Conservation (phyloP, 2,329 filamentous ascomycete genomes). For the Alternaria sp. region DNA sequence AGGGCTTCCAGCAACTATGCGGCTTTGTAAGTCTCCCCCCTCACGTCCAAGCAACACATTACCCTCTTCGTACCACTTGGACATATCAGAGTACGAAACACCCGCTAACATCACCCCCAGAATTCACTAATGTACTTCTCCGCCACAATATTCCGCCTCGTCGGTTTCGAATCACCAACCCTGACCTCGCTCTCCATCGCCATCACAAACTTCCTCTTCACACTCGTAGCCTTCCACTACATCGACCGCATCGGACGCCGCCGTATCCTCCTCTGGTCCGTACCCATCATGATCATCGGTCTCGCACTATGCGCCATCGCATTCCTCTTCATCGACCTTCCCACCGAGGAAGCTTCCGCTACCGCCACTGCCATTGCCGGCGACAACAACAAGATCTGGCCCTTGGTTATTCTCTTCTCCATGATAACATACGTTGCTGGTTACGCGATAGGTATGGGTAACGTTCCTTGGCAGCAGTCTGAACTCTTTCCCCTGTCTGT, state of each 20-base stretch:
- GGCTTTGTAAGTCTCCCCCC: constrained; percentile 52
- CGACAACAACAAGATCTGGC: constrained; percentile 25
- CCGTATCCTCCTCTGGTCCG: constrained; percentile 76
- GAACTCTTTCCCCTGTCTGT: constrained; percentile 84
- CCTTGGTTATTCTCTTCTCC: constrained; percentile 68
- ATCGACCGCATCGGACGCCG: constrained; percentile 55
- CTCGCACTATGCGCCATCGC: constrained; percentile 74
- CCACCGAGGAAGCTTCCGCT: constrained; percentile 21
- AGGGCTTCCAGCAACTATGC: constrained; percentile 86
- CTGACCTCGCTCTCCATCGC: constrained; percentile 54
- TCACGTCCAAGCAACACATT: neutral
- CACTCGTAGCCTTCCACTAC: constrained; percentile 53
- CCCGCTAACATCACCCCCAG: constrained; percentile 21
- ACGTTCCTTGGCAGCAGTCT: constrained; percentile 95
- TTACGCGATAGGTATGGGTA: constrained; percentile 87
- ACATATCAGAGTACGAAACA: neutral
- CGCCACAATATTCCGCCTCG: constrained; percentile 55
- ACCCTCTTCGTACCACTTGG: rapidly evolving
- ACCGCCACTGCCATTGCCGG: constrained; percentile 6
- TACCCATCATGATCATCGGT: constrained; percentile 82
- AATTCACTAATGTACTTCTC: constrained; percentile 58
- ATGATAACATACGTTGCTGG: constrained; percentile 84
- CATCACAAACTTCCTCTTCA: constrained; percentile 55
- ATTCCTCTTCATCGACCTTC: constrained; percentile 69
- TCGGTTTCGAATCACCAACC: constrained; percentile 56